phyloP scores from a whole-genome alignment of 305 asterid species.

The Vinca major region DNA sequence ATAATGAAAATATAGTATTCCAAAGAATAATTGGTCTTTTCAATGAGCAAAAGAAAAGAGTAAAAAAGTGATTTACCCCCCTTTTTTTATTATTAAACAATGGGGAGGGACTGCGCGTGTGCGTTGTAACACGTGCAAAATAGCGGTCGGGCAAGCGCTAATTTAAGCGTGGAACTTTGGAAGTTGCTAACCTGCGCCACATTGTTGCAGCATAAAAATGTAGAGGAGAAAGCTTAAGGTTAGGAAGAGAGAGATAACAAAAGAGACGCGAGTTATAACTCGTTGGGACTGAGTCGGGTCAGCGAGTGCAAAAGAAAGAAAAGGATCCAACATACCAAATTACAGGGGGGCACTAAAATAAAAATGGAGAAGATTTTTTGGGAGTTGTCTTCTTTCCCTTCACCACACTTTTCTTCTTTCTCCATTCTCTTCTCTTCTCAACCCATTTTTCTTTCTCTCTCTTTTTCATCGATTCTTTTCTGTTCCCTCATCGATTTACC shows the following conservation, averaged over 20 bases:
- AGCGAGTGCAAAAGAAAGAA: slow-evolving; percentile 24
- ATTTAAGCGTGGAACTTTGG: slow-evolving; percentile 5
- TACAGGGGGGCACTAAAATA: slow-evolving; percentile 11
- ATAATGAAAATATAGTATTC: too few species aligned
- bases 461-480: too few species aligned
- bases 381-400: slow-evolving; percentile 37
- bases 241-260: slow-evolving; percentile 9
- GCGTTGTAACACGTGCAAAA: too few species aligned
- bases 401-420: slow-evolving; percentile 16
- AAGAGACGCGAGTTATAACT: slow-evolving; percentile 17
- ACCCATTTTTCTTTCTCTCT: background rate
- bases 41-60: too few species aligned
- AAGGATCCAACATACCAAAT: slow-evolving; percentile 39
- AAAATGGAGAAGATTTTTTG: slow-evolving; percentile 75
- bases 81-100: too few species aligned
- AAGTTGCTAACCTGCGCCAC: slow-evolving; percentile 32
- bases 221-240: background rate
- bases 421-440: too few species aligned
- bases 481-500: too few species aligned
- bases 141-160: background rate
- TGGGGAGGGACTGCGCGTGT: too few species aligned
- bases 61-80: too few species aligned
- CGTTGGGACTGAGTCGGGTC: slow-evolving; percentile 34
- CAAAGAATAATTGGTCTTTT: too few species aligned
- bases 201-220: slow-evolving; percentile 28